Evolutionary conservation across 495 filamentous ascomycete species (phyloP).

Genomic region (Penicillium nucicola): DNA sequence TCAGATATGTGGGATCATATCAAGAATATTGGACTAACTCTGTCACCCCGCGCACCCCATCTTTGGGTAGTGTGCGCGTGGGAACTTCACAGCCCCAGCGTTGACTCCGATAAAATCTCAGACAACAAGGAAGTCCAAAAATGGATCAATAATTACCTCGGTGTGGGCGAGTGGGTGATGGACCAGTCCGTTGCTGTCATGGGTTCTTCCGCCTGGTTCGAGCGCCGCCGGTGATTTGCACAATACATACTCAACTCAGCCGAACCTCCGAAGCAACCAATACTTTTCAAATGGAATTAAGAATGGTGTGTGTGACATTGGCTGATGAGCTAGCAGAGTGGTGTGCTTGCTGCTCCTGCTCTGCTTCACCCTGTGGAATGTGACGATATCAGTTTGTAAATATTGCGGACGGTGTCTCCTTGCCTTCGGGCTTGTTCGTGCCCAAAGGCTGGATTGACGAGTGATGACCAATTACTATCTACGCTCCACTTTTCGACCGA

Average conservation of each 20-base stretch:
- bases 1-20: neutral
- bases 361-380: neutral
- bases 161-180: slow-evolving; percentile 96
- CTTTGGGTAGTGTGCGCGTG: slow-evolving; percentile 28
- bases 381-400: slow-evolving; percentile 4
- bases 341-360: neutral
- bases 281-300: neutral
- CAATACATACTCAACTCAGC: neutral
- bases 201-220: slow-evolving; percentile 83
- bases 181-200: slow-evolving; percentile 91
- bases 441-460: slow-evolving; percentile 12
- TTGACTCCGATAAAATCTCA: slow-evolving; percentile 80
- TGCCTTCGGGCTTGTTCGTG: neutral
- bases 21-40: slow-evolving; percentile 26
- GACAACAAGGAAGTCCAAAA: slow-evolving; percentile 82
- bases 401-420: neutral
- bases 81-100: slow-evolving; percentile 64
- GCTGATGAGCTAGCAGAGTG: neutral
- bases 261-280: slow-evolving; percentile 1
- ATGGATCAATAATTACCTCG: slow-evolving; percentile 94
- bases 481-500: slow-evolving; percentile 7
- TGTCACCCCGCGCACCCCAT: slow-evolving; percentile 31
- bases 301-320: neutral
- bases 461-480: slow-evolving; percentile 20
- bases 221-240: slow-evolving; percentile 67